These are phyloP conservation scores for Rhododendron molle DNA, from an alignment of 148 eudicot species.

Conservation along the genomic window DNA sequence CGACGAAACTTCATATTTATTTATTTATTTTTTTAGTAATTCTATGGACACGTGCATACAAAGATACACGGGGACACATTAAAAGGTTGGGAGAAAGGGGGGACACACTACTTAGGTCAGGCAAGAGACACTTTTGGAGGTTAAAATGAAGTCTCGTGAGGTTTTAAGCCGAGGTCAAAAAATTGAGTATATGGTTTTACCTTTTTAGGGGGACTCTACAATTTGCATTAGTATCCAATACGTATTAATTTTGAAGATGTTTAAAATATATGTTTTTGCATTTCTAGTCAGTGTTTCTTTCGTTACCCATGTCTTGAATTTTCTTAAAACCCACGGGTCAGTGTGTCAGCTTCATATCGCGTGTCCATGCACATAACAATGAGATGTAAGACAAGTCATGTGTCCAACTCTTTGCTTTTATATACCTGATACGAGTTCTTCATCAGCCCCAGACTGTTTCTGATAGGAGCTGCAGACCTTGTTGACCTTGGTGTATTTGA, in stretches of 20 bases:
- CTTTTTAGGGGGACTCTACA: too few species aligned
- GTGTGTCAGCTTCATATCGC: not conserved
- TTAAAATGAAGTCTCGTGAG: not conserved
- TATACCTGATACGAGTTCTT: conserved; percentile 16
- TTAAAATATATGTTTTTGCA: not conserved
- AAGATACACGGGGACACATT: not conserved
- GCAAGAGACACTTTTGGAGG: not conserved
- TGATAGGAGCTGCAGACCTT: conserved; percentile 46
- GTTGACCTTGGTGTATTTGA: conserved; percentile 64
- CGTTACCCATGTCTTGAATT: not conserved
- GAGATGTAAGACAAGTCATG: not conserved
- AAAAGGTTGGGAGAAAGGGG: not conserved
- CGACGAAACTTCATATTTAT: too few species aligned
- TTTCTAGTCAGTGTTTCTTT: not conserved
- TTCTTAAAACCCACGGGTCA: not conserved
- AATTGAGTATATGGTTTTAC: not conserved
- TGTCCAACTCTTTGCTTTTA: not conserved
- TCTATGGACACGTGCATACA: not conserved
- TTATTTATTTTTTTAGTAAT: too few species aligned
- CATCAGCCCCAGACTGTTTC: conserved; percentile 24
- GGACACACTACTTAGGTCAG: not conserved
- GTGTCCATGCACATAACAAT: not conserved
- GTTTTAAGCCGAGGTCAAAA: not conserved
- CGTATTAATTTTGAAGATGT: too few species aligned
- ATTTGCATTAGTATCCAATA: too few species aligned